Evolutionary conservation across 148 eudicot genomes (phyloP).

Genomic region (Vaccinium macrocarpon): DNA sequence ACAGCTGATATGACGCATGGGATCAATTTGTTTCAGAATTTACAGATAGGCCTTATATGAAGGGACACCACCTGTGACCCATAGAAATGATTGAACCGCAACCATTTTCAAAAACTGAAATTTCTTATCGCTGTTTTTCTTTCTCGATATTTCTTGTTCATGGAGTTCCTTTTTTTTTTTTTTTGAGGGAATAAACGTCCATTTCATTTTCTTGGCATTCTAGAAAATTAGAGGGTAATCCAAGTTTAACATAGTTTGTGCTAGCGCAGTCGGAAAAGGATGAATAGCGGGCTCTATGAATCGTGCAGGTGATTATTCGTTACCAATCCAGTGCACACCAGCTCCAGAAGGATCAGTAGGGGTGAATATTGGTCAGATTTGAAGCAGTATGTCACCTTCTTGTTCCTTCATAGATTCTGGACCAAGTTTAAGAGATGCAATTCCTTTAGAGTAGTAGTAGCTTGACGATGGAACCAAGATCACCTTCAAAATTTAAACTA

Average conservation of each 20-base stretch:
- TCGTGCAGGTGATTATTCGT: background rate
- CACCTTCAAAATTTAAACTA: slow-evolving; percentile 55
- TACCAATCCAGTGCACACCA: background rate
- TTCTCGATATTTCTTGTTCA: background rate
- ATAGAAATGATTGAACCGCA: background rate
- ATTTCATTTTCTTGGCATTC: background rate
- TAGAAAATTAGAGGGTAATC: background rate
- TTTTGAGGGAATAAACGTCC: background rate
- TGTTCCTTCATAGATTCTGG: background rate
- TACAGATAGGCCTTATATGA: background rate
- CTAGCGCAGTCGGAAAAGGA: background rate
- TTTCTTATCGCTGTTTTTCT: background rate
- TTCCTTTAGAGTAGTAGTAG: background rate
- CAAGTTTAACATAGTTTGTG: background rate
- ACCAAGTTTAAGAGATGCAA: background rate
- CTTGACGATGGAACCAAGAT: slow-evolving; percentile 52
- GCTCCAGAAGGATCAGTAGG: background rate
- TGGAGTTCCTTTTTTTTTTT: background rate
- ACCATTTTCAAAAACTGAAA: background rate
- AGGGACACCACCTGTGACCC: background rate
- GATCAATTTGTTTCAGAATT: background rate
- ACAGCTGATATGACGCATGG: background rate
- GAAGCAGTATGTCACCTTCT: background rate
- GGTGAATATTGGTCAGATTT: background rate
- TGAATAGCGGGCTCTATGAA: background rate